These are phyloP conservation scores for Boletus reticulatus DNA, from an alignment of 768 basidiomycete species.

Conservation along the genomic window DNA sequence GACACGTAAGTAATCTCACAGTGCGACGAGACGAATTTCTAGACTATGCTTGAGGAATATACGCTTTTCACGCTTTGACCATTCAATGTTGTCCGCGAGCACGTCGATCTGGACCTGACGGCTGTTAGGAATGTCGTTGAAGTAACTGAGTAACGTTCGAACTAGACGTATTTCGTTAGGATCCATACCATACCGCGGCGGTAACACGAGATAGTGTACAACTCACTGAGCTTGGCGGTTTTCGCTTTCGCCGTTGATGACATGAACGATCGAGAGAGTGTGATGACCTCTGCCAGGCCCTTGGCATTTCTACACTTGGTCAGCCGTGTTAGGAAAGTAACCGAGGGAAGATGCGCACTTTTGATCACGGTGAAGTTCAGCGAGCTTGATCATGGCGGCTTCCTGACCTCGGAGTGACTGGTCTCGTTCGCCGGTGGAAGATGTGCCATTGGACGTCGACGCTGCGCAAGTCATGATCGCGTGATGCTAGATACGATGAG, in stretches of 20 bases:
- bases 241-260: conserved; percentile 96
- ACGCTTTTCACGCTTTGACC: conserved; percentile 90
- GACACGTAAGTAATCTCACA: conserved; percentile 42
- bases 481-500: background rate
- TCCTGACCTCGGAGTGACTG: conserved; percentile 79
- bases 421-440: conserved; percentile 43
- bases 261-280: conserved; percentile 81
- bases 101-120: conserved; percentile 77
- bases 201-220: background rate
- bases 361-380: conserved; percentile 82
- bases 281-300: conserved; percentile 84
- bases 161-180: conserved; percentile 44
- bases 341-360: conserved; percentile 47
- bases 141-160: conserved; percentile 90
- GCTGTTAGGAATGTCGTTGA: conserved; percentile 73
- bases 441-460: conserved; percentile 33
- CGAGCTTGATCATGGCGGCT: conserved; percentile 78
- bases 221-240: conserved; percentile 87
- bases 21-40: conserved; percentile 80
- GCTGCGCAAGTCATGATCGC: conserved; percentile 14
- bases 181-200: background rate
- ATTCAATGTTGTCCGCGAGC: conserved; percentile 86
- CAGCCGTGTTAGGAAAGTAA: background rate
- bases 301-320: conserved; percentile 63
- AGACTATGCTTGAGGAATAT: conserved; percentile 95